Evolutionary conservation across 2,329 filamentous ascomycete genomes (phyloP).

Genomic region (Leptographium lundbergii): DNA sequence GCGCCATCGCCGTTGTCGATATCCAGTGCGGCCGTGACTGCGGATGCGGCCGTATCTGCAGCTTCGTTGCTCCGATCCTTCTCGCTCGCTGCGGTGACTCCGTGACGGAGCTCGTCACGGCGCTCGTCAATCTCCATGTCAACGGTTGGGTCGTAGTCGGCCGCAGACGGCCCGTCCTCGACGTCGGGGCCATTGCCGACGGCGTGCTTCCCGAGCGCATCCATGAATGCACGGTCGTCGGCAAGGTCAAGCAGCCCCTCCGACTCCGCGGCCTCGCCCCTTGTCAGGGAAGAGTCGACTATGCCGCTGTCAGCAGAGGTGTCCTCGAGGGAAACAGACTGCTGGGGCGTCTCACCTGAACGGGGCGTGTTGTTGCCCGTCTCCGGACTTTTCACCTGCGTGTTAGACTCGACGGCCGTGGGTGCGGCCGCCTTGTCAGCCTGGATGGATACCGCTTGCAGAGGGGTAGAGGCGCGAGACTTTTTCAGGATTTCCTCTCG

Average conservation of each 20-base stretch:
- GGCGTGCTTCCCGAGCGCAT: conserved; percentile 36
- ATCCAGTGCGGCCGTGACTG: background rate
- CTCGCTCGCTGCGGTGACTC: conserved; percentile 28
- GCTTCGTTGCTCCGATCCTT: background rate
- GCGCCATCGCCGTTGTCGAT: background rate
- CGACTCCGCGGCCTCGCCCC: conserved; percentile 13
- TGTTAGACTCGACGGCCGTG: conserved; percentile 32
- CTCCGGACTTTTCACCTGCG: conserved; percentile 28
- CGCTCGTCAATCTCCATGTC: conserved; percentile 79
- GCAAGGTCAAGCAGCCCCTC: conserved; percentile 46
- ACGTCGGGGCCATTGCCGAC: background rate
- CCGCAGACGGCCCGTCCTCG: conserved; percentile 77
- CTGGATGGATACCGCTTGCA: conserved; percentile 63
- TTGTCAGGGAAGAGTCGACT: background rate
- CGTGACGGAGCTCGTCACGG: conserved; percentile 52
- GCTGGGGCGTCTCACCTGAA: conserved; percentile 27
- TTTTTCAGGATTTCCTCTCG: conserved; percentile 79
- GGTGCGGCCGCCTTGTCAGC: conserved; percentile 40
- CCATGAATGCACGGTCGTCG: conserved; percentile 56
- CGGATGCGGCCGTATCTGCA: background rate
- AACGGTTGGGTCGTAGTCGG: conserved; percentile 78
- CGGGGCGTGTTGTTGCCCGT: conserved; percentile 24
- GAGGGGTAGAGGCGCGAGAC: conserved; percentile 59
- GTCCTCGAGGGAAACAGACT: background rate
- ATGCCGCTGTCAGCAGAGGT: conserved; percentile 3